A percentile compares a stretch with the other conserved stretches of the same genome.
Evolutionary conservation across 108 stramenopile genomes (phyloP).

Genomic region (Aurantiochytrium sp.): DNA sequence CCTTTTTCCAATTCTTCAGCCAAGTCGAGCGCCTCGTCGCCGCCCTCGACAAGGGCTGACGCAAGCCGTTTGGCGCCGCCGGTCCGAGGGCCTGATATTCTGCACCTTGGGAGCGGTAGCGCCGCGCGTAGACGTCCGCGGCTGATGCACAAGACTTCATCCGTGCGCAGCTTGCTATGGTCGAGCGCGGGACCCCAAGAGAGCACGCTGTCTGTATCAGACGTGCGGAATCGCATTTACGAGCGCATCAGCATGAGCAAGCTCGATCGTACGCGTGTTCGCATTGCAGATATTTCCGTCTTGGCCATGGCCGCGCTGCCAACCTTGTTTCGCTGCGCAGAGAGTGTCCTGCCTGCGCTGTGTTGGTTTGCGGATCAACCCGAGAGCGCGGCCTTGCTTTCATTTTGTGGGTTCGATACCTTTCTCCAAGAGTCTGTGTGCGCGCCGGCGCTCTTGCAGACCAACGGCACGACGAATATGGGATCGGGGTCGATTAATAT

Average conservation of each 20-base stretch:
- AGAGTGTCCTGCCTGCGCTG: neutral
- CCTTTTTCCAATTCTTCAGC: too few relatives aligned
- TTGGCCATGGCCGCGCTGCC: neutral
- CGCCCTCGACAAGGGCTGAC: neutral
- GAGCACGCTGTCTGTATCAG: neutral
- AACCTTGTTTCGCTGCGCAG: neutral
- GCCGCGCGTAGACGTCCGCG: neutral
- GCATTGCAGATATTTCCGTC: neutral
- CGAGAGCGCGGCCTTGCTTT: neutral
- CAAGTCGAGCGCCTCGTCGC: too few relatives aligned
- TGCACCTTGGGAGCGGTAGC: neutral
- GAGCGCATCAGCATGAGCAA: neutral
- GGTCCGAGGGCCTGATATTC: neutral
- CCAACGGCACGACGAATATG: neutral
- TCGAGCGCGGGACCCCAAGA: neutral
- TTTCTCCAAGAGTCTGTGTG: neutral
- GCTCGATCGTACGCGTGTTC: too few relatives aligned
- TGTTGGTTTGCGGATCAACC: conserved; percentile 12
- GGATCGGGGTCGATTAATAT: neutral
- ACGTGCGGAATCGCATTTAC: neutral
- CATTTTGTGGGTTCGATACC: neutral
- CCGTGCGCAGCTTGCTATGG: neutral
- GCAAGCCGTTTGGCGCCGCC: neutral
- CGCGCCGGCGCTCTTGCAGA: neutral
- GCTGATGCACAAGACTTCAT: neutral